These are phyloP conservation scores for Aspergillus tubingensis DNA, from an alignment of 2,329 filamentous ascomycete genomes.

Conservation along the genomic window DNA sequence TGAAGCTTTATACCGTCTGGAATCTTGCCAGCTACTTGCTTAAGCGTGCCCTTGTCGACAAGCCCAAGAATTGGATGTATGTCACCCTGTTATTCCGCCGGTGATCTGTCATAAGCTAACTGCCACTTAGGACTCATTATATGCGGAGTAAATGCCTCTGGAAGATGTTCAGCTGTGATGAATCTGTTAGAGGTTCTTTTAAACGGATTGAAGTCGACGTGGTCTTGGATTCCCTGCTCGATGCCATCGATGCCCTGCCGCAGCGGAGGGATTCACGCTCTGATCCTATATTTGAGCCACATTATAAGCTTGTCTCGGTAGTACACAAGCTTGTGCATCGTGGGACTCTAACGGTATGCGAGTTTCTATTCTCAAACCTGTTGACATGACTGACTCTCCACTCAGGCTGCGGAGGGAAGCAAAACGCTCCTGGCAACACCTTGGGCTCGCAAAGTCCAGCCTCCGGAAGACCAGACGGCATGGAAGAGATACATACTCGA, in stretches of 20 bases:
- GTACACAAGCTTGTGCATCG: constrained; percentile 75
- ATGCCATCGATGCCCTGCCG: constrained; percentile 63
- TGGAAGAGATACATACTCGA: constrained; percentile 65
- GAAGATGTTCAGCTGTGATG: constrained; percentile 64
- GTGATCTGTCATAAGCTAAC: neutral
- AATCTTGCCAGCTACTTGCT: constrained; percentile 65
- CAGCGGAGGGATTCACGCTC: constrained; percentile 59
- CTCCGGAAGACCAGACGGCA: constrained; percentile 52
- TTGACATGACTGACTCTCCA: constrained; percentile 29
- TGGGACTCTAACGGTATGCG: constrained; percentile 45
- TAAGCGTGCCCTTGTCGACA: constrained; percentile 58
- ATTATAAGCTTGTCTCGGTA: constrained; percentile 85
- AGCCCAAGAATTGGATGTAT: constrained; percentile 64
- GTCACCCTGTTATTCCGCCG: constrained; percentile 27
- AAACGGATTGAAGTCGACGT: constrained; percentile 44
- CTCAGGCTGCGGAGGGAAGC: constrained; percentile 48
- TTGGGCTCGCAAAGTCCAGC: constrained; percentile 56
- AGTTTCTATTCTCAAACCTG: constrained; percentile 7
- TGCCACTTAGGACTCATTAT: constrained; percentile 57
- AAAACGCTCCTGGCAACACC: constrained; percentile 55
- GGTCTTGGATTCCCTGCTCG: constrained; percentile 59
- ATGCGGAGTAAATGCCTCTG: constrained; percentile 71
- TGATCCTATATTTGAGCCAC: constrained; percentile 84
- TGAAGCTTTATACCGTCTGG: constrained; percentile 64
- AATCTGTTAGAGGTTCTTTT: constrained; percentile 39